Conservation (phyloP, 371 early-diverging fungal genomes). For the Chytridium lagenaria region DNA sequence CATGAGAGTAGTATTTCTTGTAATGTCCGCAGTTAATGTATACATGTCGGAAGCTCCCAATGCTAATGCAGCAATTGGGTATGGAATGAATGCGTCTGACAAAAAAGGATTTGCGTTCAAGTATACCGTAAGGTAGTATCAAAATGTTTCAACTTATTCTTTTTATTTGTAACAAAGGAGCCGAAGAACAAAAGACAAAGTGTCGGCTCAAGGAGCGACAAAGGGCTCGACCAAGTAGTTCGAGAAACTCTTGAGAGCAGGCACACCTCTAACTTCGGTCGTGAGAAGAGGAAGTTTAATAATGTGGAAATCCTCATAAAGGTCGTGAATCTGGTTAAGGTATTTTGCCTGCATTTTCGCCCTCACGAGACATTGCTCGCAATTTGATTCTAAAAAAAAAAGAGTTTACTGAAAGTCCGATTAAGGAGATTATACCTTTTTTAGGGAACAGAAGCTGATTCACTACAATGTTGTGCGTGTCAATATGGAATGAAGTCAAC, state of each 20-base stretch:
- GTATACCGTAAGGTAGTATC: too few relatives aligned
- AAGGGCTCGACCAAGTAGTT: conserved; percentile 89
- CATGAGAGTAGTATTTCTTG: too few relatives aligned
- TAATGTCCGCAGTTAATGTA: too few relatives aligned
- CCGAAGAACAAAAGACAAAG: too few relatives aligned
- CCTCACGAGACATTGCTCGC: conserved; percentile 94
- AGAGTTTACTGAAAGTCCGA: background rate
- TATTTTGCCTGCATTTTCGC: conserved; percentile 98
- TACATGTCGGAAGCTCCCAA: too few relatives aligned
- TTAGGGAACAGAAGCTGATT: conserved; percentile 97
- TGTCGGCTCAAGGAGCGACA: conserved; percentile 44
- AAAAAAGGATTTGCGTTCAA: too few relatives aligned
- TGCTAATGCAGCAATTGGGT: too few relatives aligned
- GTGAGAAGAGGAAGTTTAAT: conserved; percentile 92
- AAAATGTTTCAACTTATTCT: too few relatives aligned
- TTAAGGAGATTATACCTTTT: conserved; percentile 58
- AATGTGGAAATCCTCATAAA: conserved; percentile 98
- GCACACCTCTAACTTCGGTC: conserved; percentile 94
- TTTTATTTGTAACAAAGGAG: too few relatives aligned
- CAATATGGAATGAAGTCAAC: conserved; percentile 93
- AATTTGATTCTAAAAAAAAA: conserved; percentile 69
- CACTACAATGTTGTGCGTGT: conserved; percentile 98
- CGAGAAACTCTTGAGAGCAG: conserved; percentile 88
- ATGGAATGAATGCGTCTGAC: too few relatives aligned
- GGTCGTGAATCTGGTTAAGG: conserved; percentile 94